phyloP scores from a whole-genome alignment of 495 filamentous ascomycete species.

The Corynascus novoguineensis region DNA sequence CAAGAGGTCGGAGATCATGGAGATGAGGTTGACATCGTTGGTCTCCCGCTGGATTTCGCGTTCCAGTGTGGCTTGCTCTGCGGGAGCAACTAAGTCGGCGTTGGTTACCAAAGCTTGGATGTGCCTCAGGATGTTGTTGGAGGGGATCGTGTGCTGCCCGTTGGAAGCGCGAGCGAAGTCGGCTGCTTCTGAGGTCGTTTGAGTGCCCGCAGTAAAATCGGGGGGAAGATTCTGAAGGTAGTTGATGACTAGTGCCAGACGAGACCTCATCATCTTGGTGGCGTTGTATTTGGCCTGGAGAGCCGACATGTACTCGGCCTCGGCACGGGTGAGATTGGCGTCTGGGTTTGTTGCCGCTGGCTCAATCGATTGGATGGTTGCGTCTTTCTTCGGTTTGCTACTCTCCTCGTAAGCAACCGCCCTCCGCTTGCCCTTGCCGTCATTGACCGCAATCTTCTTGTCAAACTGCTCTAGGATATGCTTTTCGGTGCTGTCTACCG shows the following conservation, averaged over 20 bases:
- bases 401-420: conserved; percentile 29
- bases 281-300: conserved; percentile 88
- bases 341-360: conserved; percentile 30
- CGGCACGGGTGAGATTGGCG: conserved; percentile 60
- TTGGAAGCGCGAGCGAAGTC: conserved; percentile 35
- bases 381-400: conserved; percentile 31
- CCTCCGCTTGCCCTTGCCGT: conserved; percentile 46
- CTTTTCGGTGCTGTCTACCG: conserved; percentile 43
- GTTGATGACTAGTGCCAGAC: conserved; percentile 72
- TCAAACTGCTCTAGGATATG: conserved; percentile 29
- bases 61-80: conserved; percentile 45
- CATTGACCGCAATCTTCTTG: conserved; percentile 34
- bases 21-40: conserved; percentile 72
- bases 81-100: conserved; percentile 54
- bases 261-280: conserved; percentile 80
- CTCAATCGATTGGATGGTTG: conserved; percentile 25
- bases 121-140: conserved; percentile 57
- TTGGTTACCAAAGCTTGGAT: conserved; percentile 60
- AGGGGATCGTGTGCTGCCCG: conserved; percentile 48
- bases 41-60: conserved; percentile 59
- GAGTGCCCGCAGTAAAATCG: conserved; percentile 47
- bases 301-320: conserved; percentile 63
- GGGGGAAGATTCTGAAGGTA: conserved; percentile 73
- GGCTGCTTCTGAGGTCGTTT: conserved; percentile 29
- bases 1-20: conserved; percentile 63